Evolutionary conservation across 331 rosid species (phyloP).

Genomic region (Malus hybrid): DNA sequence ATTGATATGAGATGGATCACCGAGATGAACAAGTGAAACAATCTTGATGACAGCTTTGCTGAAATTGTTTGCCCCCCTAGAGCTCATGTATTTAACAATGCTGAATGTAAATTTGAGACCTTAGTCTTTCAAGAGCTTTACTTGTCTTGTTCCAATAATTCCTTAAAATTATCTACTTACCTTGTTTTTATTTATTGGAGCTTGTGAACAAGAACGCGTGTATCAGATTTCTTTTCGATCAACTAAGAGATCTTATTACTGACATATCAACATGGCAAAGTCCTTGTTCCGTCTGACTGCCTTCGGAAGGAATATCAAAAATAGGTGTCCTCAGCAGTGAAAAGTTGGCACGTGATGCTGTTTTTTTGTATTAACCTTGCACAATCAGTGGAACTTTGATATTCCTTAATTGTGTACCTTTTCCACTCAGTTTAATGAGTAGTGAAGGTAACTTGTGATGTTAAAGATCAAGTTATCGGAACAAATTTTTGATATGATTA

Average conservation of each 20-base stretch:
- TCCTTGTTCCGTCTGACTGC: conserved; percentile 48
- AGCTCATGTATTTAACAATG: too few relatives aligned
- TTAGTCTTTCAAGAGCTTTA: too few relatives aligned
- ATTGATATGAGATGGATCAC: too few relatives aligned
- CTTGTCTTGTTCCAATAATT: too few relatives aligned
- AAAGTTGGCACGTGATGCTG: not conserved
- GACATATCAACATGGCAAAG: conserved; percentile 97
- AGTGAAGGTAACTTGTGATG: not conserved
- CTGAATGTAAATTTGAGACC: not conserved
- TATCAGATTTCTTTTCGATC: conserved; percentile 72
- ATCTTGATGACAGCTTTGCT: too few relatives aligned
- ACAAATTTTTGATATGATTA: not conserved
- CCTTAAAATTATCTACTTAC: not conserved
- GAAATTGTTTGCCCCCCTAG: too few relatives aligned
- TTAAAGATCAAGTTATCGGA: not conserved
- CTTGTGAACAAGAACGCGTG: conserved; percentile 56
- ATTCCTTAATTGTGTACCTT: not conserved
- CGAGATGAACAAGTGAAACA: too few relatives aligned
- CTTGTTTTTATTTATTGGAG: conserved; percentile 40
- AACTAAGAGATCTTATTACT: conserved; percentile 58
- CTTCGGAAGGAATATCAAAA: not conserved
- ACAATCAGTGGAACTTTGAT: not conserved
- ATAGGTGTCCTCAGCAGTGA: not conserved
- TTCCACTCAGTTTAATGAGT: not conserved
- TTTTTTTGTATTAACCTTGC: not conserved